A percentile compares a stretch with the other conserved stretches of the same genome.
These are phyloP conservation scores for Drechslerella coelobrocha DNA, from an alignment of 2,329 filamentous ascomycete species.

Conservation along the genomic window DNA sequence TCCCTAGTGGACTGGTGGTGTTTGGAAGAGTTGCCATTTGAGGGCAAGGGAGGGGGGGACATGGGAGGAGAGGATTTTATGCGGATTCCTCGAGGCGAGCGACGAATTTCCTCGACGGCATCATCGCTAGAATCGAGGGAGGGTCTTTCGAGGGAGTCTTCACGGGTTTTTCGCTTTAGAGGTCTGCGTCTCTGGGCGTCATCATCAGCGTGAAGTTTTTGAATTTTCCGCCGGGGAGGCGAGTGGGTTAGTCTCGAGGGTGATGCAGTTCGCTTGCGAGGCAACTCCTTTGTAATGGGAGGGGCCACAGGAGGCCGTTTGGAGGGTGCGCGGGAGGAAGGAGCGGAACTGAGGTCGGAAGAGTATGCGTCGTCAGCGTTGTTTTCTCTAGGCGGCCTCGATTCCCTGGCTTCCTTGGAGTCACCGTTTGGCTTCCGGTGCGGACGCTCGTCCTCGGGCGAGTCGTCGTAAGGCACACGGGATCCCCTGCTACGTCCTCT, in stretches of 20 bases:
- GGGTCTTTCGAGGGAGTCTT: constrained; percentile 24
- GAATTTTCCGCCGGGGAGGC: constrained; percentile 38
- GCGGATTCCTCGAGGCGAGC: constrained; percentile 46
- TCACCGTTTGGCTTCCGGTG: constrained; percentile 23
- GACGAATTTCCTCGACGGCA: constrained; percentile 3
- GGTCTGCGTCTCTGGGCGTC: constrained; percentile 28
- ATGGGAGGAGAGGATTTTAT: constrained; percentile 53
- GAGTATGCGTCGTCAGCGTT: constrained; percentile 52
- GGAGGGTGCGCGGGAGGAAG: constrained; percentile 43
- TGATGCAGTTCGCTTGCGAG: constrained; percentile 39
- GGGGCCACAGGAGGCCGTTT: constrained; percentile 22
- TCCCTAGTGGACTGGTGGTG: constrained; percentile 22
- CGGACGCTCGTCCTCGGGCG: constrained; percentile 42
- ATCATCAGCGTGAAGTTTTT: constrained; percentile 33
- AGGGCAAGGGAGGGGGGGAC: constrained; percentile 51
- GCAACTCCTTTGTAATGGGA: constrained; percentile 20
- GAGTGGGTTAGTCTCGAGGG: constrained; percentile 44
- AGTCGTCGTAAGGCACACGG: constrained; percentile 18
- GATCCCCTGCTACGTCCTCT: constrained; percentile 36
- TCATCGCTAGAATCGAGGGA: constrained; percentile 34
- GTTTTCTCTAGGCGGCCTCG: constrained; percentile 19
- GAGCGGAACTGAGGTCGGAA: constrained; percentile 54
- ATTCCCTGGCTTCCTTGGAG: constrained; percentile 26
- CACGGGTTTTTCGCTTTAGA: constrained; percentile 37
- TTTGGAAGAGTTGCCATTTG: constrained; percentile 35